A percentile compares a stretch with the other conserved stretches of the same genome.
These are phyloP conservation scores for Radiomyces spectabilis DNA, from an alignment of 192 early-diverging fungal genomes.

Conservation along the genomic window DNA sequence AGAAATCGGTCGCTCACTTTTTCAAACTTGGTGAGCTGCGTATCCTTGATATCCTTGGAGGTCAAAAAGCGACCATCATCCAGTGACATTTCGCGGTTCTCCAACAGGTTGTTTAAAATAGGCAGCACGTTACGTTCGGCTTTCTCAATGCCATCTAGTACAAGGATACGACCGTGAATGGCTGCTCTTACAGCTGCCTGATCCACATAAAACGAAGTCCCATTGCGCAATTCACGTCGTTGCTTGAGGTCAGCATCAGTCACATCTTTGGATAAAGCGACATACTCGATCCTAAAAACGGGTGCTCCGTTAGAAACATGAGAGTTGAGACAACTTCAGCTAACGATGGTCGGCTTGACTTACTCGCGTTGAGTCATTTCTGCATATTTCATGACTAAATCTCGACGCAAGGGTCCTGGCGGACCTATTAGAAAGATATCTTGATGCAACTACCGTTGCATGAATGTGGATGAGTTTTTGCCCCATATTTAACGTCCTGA, in stretches of 20 bases:
- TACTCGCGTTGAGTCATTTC: constrained; percentile 50
- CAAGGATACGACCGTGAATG: constrained; percentile 52
- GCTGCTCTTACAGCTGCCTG: constrained; percentile 53
- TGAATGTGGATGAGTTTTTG: neutral
- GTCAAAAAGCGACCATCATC: constrained; percentile 76
- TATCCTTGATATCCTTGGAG: constrained; percentile 37
- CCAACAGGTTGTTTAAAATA: constrained; percentile 77
- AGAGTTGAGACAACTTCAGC: too few relatives aligned
- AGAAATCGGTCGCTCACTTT: constrained; percentile 58
- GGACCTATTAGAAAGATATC: constrained; percentile 79
- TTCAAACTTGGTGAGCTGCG: constrained; percentile 50
- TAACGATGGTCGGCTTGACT: too few relatives aligned
- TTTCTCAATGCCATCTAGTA: constrained; percentile 68
- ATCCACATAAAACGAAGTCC: constrained; percentile 55
- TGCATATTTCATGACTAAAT: constrained; percentile 63
- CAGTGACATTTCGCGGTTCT: constrained; percentile 79
- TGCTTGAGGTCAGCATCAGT: constrained; percentile 80
- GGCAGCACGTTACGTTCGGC: constrained; percentile 81
- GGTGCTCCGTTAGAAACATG: too few relatives aligned
- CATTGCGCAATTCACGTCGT: constrained; percentile 60
- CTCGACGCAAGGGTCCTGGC: constrained; percentile 60
- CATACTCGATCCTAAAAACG: constrained; percentile 57
- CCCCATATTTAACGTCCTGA: too few relatives aligned
- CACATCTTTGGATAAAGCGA: constrained; percentile 62
- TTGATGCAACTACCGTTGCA: constrained; percentile 32